phyloP scores from a whole-genome alignment of 768 basidiomycete genomes.

The Trametes maxima region DNA sequence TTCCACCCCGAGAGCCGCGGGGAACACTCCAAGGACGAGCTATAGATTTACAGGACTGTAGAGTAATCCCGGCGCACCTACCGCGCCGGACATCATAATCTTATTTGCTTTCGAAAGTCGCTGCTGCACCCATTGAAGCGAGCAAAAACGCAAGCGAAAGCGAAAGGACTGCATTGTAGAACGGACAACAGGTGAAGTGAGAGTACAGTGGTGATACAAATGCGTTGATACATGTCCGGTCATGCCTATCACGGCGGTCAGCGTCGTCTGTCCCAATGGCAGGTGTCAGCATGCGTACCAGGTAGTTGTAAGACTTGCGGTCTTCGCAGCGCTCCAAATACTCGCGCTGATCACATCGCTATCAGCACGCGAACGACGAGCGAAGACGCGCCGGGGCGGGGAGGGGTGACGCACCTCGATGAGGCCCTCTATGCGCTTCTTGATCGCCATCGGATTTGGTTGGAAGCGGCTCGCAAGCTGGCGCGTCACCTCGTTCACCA shows the following conservation, averaged over 20 bases:
- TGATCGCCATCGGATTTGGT: slow-evolving; percentile 85
- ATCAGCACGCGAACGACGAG: neutral
- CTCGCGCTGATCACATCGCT: slow-evolving; percentile 64
- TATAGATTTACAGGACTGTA: slow-evolving; percentile 33
- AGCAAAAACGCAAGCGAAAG: neutral
- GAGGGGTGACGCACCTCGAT: slow-evolving; percentile 89
- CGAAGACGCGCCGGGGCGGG: too few species aligned
- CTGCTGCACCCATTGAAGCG: neutral
- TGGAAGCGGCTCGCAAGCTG: slow-evolving; percentile 85
- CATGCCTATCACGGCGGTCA: slow-evolving; percentile 6
- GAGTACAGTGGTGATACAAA: slow-evolving; percentile 17
- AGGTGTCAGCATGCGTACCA: slow-evolving; percentile 39
- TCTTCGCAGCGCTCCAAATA: slow-evolving; percentile 91
- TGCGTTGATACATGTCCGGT: slow-evolving; percentile 10
- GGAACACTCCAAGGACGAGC: slow-evolving; percentile 40
- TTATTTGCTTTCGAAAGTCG: slow-evolving; percentile 20
- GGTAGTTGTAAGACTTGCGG: slow-evolving; percentile 85
- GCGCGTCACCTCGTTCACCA: slow-evolving; percentile 87
- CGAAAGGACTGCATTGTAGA: neutral
- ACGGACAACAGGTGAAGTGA: neutral
- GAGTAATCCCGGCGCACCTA: slow-evolving; percentile 5
- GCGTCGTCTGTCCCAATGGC: neutral
- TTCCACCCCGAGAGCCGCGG: slow-evolving; percentile 45
- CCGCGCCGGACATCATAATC: slow-evolving; percentile 8
- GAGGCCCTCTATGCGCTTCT: slow-evolving; percentile 89